Percentiles rank a stretch among this genome's conserved stretches.
These are phyloP conservation scores for Leersia perrieri DNA, from an alignment of 176 grass and related monocot species.

Conservation along the genomic window DNA sequence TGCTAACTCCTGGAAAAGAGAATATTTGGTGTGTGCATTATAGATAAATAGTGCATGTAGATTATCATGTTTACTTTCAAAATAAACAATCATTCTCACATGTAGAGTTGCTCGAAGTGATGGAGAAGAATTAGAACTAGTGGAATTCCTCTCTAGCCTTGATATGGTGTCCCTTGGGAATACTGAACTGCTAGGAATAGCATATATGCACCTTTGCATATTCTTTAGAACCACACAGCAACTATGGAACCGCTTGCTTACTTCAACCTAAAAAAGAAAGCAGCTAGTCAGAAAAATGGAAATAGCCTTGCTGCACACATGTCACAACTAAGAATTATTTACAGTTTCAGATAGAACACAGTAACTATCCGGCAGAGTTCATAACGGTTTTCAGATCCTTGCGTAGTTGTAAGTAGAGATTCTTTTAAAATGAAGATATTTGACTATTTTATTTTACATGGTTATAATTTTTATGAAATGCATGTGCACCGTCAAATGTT, in stretches of 20 bases:
- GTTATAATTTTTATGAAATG: neutral
- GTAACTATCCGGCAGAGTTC: constrained; percentile 3
- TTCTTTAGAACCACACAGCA: constrained; percentile 84
- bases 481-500: neutral
- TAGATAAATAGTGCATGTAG: constrained; percentile 8
- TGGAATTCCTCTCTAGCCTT: constrained; percentile 37
- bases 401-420: neutral
- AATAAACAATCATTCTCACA: constrained; percentile 50
- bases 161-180: constrained; percentile 58
- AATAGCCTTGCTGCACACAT: neutral
- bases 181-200: constrained; percentile 69
- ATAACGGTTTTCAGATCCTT: constrained; percentile 1
- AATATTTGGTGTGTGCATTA: constrained; percentile 22
- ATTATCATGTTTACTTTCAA: constrained; percentile 15
- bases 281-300: constrained; percentile 6
- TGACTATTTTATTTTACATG: neutral
- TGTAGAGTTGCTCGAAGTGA: constrained; percentile 70
- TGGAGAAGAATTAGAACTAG: constrained; percentile 46
- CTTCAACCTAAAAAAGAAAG: constrained; percentile 69
- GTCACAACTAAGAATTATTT: neutral
- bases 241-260: constrained; percentile 66
- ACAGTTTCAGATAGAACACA: neutral
- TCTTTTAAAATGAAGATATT: neutral
- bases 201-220: constrained; percentile 97
- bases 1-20: constrained; percentile 67